Conservation (phyloP, 2,329 filamentous ascomycete genomes). For the Pseudogymnoascus sp. region DNA sequence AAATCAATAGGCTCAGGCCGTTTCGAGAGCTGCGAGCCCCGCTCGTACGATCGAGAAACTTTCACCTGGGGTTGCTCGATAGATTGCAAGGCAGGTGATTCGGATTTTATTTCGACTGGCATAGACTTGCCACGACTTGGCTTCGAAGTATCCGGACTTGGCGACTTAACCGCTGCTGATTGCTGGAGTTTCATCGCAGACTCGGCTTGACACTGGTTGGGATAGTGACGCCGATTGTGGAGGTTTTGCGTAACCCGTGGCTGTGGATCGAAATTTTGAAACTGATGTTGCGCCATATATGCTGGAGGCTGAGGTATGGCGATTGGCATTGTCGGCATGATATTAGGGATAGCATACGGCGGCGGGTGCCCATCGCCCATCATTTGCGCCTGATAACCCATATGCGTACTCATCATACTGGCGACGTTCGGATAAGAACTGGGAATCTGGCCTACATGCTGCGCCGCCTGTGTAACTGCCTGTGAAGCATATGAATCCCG, state of each 20-base stretch:
- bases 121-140: neutral
- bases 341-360: neutral
- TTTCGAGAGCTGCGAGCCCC: neutral
- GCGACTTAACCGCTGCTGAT: neutral
- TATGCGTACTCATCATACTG: neutral
- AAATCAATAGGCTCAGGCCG: neutral
- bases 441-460: neutral
- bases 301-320: neutral
- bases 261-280: neutral
- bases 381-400: neutral
- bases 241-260: neutral
- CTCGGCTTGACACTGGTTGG: neutral
- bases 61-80: neutral
- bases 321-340: neutral
- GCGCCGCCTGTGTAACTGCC: neutral
- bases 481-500: neutral
- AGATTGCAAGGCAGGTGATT: neutral
- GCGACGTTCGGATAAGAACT: neutral
- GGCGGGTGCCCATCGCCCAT: neutral
- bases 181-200: neutral
- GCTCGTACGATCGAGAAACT: neutral
- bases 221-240: neutral
- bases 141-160: neutral
- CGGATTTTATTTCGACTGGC: conserved; percentile 1
- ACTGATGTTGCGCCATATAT: neutral